Conservation (phyloP, 306 rosid genomes). For the Medicago lupulina region DNA sequence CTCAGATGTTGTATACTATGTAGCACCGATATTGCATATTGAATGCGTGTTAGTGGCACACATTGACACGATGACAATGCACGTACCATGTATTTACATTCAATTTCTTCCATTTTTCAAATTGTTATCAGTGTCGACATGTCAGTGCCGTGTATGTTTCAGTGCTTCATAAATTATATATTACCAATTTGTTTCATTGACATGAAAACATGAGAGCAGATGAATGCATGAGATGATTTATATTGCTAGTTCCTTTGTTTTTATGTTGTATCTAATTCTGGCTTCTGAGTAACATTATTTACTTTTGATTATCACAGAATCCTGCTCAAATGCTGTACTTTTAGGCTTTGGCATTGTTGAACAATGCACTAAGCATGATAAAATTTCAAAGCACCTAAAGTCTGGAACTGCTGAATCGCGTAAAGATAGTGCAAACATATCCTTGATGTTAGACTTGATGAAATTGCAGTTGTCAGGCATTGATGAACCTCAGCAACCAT, state of each 20-base stretch:
- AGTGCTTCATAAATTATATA: not conserved
- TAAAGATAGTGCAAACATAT: constrained; percentile 49
- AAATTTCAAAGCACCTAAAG: constrained; percentile 60
- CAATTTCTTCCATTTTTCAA: not conserved
- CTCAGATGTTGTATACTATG: not conserved
- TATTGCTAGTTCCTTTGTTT: constrained; percentile 27
- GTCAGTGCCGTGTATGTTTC: not conserved
- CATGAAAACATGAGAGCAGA: constrained; percentile 8
- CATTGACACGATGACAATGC: not conserved
- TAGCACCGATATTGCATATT: not conserved
- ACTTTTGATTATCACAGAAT: constrained; percentile 55
- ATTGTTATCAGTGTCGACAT: not conserved
- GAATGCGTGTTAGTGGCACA: not conserved
- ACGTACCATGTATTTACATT: not conserved
- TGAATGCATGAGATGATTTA: constrained; percentile 25
- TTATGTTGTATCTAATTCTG: not conserved
- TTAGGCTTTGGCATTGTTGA: constrained; percentile 73
- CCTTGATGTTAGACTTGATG: constrained; percentile 59
- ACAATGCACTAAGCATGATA: constrained; percentile 62
- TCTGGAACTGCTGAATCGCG: constrained; percentile 60
- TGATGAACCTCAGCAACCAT: constrained; percentile 45
- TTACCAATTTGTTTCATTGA: constrained; percentile 9
- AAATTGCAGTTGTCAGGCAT: constrained; percentile 52
- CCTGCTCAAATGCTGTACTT: constrained; percentile 52
- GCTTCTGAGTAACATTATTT: constrained; percentile 33